Conservation (phyloP, 192 early-diverging fungal genomes). For the Diversispora epigaea region DNA sequence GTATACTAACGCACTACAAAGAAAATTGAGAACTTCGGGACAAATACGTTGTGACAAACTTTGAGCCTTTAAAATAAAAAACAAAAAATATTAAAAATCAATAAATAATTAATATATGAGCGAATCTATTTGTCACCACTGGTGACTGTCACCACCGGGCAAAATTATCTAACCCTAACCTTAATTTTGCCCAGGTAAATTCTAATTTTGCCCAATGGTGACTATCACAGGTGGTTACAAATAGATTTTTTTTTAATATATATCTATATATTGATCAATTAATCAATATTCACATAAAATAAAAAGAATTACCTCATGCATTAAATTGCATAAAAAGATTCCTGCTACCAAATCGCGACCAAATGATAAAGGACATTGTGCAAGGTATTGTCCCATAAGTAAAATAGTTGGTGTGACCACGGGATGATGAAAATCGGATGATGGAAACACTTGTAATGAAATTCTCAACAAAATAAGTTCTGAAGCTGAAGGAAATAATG, state of each 20-base stretch:
- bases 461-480: constrained; percentile 68
- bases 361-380: constrained; percentile 58
- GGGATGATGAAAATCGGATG: constrained; percentile 88
- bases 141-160: too few species aligned
- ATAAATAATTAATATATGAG: not conserved
- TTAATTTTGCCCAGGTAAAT: too few species aligned
- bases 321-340: constrained; percentile 71
- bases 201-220: too few species aligned
- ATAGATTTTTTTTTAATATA: not conserved
- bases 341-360: constrained; percentile 69
- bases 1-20: constrained; percentile 42
- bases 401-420: constrained; percentile 84
- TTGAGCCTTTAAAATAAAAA: constrained; percentile 52
- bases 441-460: constrained; percentile 79
- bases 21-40: constrained; percentile 74
- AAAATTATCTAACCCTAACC: too few species aligned
- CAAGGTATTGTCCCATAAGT: constrained; percentile 75
- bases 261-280: not conserved
- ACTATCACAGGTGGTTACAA: too few species aligned
- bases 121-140: too few species aligned
- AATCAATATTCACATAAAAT: not conserved
- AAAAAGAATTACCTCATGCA: constrained; percentile 58
- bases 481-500: constrained; percentile 51
- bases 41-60: constrained; percentile 69
- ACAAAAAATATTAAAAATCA: not conserved